A percentile compares a stretch with the other conserved stretches of the same genome.
Evolutionary conservation across 1,139 yeast genomes (phyloP).

Genomic region (Kodamaea fungicola): DNA sequence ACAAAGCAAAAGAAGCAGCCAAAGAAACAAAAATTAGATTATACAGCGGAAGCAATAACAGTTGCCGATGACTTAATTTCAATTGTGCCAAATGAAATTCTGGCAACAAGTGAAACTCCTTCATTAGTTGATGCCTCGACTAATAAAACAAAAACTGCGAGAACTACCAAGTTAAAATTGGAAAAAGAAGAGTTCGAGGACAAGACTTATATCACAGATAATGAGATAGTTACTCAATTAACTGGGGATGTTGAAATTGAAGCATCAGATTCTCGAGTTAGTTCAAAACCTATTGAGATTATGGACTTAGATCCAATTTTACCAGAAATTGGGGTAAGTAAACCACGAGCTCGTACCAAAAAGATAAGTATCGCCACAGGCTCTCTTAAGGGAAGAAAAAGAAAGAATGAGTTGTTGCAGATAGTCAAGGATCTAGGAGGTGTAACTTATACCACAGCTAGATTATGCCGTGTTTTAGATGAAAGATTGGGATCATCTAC

Average conservation of each 20-base stretch:
- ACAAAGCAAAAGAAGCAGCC: constrained; percentile 5
- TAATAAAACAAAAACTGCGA: not conserved
- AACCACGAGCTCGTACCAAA: not conserved
- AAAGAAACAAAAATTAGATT: constrained; percentile 7
- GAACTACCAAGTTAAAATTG: not conserved
- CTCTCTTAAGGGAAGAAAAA: constrained; percentile 16
- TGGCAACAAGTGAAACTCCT: too few species aligned
- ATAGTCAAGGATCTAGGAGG: constrained; percentile 41
- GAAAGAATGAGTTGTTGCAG: constrained; percentile 34
- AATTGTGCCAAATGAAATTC: not conserved
- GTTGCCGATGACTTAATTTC: not conserved
- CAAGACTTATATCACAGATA: not conserved
- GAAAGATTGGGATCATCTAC: constrained; percentile 32
- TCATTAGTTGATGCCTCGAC: not conserved
- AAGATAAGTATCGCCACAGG: constrained; percentile 2
- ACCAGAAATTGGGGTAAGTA: constrained; percentile 8
- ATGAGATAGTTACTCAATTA: not conserved
- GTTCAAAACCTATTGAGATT: constrained; percentile 3
- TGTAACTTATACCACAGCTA: constrained; percentile 33
- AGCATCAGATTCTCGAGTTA: not conserved
- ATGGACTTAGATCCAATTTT: constrained; percentile 10
- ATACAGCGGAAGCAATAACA: constrained; percentile 2
- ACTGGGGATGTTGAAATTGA: not conserved
- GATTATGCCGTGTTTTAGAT: constrained; percentile 36
- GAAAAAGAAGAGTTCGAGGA: not conserved